Evolutionary conservation across 164 flowering plant genomes (phyloP).

Genomic region (Berberis thunbergii): DNA sequence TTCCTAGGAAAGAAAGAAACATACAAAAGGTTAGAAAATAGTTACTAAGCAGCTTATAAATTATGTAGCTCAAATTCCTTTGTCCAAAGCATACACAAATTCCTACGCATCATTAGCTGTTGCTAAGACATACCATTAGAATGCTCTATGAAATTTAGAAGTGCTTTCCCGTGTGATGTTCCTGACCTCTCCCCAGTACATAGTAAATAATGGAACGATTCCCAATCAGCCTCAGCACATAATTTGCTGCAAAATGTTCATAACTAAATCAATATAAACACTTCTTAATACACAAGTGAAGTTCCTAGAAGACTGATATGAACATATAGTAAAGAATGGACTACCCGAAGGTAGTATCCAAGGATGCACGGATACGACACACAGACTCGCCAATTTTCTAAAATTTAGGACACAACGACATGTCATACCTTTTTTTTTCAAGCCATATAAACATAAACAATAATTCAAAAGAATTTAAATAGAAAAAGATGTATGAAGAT

Average conservation of each 20-base stretch:
- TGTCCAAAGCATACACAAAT: no score
- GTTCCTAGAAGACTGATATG: neutral
- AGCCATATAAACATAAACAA: no score
- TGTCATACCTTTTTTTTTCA: no score
- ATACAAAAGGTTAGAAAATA: slow-evolving; percentile 3
- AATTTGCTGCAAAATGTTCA: slow-evolving; percentile 35
- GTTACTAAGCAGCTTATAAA: neutral
- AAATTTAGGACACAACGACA: no score
- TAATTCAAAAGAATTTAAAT: no score
- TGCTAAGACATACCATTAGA: slow-evolving; percentile 53
- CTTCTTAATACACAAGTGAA: neutral
- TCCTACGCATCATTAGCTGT: neutral
- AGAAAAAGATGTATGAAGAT: no score
- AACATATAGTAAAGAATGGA: no score
- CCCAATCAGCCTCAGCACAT: slow-evolving; percentile 89
- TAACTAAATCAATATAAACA: neutral
- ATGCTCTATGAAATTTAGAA: slow-evolving; percentile 63
- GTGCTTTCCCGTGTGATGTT: slow-evolving; percentile 40
- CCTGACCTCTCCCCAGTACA: slow-evolving; percentile 57
- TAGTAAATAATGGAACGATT: slow-evolving; percentile 67
- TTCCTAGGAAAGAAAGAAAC: slow-evolving; percentile 39
- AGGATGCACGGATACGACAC: no score
- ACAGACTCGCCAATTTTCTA: no score
- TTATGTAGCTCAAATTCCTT: no score
- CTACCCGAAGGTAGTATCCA: no score